Conservation (phyloP, 257 asterid species). For the Solanum verrucosum region DNA sequence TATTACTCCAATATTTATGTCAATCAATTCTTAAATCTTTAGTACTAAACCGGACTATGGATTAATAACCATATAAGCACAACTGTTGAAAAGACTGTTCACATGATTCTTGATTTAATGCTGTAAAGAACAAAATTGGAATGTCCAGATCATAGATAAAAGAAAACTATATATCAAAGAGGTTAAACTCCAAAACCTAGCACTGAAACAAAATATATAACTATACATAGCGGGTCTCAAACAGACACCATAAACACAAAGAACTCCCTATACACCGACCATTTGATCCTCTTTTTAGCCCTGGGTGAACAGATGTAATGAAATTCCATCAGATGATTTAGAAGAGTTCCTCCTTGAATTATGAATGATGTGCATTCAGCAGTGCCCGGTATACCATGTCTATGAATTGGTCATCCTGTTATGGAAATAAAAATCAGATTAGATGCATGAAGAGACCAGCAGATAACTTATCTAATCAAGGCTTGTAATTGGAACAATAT, state of each 20-base stretch:
- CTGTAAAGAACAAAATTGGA: neutral
- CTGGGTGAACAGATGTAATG: neutral
- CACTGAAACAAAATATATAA: neutral
- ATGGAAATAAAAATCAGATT: neutral
- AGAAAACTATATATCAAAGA: neutral
- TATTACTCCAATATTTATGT: neutral
- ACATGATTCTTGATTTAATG: neutral
- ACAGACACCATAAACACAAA: neutral
- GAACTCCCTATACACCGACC: neutral
- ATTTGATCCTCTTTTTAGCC: neutral
- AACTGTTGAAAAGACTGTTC: neutral
- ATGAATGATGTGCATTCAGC: constrained; percentile 59
- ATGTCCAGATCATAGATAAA: neutral
- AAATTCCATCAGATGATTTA: neutral
- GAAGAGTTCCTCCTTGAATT: constrained; percentile 7
- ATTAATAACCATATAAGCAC: neutral
- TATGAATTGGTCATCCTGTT: constrained; percentile 73
- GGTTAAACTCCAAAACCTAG: neutral
- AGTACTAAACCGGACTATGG: neutral
- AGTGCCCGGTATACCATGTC: constrained; percentile 77
- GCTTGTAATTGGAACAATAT: neutral
- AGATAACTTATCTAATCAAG: neutral
- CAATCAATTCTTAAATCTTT: neutral
- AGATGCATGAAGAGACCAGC: neutral
- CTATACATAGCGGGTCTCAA: neutral